These are phyloP conservation scores for Chondrus crispus DNA, from an alignment of 23 red algal genomes.

Conservation along the genomic window DNA sequence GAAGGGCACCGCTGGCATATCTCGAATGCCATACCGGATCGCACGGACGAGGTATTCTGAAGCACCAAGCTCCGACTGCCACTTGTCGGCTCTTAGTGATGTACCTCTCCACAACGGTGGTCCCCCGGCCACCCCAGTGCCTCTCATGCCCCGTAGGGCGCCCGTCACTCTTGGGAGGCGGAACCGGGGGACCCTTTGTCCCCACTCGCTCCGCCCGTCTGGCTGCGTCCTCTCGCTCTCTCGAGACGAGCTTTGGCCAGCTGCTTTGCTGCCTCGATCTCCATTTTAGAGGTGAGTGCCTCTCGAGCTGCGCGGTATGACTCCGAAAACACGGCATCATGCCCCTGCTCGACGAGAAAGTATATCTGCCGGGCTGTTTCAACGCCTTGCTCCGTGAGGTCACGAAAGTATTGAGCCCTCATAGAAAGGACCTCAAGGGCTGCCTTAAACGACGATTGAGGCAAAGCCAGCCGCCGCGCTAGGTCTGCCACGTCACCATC, in stretches of 20 bases:
- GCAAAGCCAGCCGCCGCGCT: neutral
- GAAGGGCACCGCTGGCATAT: neutral
- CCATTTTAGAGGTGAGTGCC: neutral
- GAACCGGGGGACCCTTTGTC: neutral
- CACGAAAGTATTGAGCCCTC: neutral
- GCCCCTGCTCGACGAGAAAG: neutral
- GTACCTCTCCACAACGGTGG: neutral
- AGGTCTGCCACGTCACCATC: neutral
- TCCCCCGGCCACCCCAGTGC: neutral
- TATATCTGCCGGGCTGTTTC: neutral
- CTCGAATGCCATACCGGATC: neutral
- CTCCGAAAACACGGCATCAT: neutral
- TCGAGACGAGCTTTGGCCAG: neutral
- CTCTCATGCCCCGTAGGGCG: neutral
- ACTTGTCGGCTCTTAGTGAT: neutral
- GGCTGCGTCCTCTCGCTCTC: neutral
- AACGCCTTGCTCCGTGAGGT: neutral
- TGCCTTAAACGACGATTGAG: neutral
- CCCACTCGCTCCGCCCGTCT: neutral
- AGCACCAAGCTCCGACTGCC: neutral
- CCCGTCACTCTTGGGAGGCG: neutral
- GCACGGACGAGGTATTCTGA: neutral
- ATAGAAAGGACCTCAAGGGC: neutral
- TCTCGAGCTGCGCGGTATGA: neutral
- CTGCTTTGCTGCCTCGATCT: neutral